Base-by-base conservation (phyloP, 352 stramenopile genomes). In the Phytophthora citricola region DNA sequence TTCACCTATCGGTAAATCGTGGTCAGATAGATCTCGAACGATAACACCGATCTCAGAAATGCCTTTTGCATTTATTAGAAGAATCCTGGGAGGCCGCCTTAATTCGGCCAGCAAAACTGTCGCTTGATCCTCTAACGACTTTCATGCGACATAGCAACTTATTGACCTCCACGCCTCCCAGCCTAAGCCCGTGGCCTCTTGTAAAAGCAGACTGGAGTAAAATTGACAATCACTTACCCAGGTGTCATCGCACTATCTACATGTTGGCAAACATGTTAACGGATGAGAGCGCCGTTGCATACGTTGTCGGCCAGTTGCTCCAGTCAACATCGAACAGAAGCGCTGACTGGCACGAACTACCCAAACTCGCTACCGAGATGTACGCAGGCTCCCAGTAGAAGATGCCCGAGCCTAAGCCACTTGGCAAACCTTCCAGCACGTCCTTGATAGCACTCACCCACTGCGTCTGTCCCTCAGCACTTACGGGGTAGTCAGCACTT, bases 331-430 rank as follows among this genome's bases (percentile, higher is more conserved):
- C 60, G 29, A 75, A 78, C 14, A 78, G 61, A 4, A 78, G 57
- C 2, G 70, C 70, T n/a, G 70, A 78, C 36, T 60, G 40, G 24
- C 70, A 78, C 5, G 66, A 66, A 39, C 70, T 78, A 14, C 70
- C 70, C 3, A 78, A 66, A 32, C 70, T 51, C 8, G 56, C 57
- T 26, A 64, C 62, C 3, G 44, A 54, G 4, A 78, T 38, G 20
- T 63, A 78, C 0, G 60, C 66, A 24, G 70, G 70, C 43, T 78
- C 70, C 70, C 70, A 78, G 66, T 78, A 78, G 52, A 66, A 78
- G 29, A 75, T 64, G 5, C 70, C 70, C 2, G 70, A 54, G 0
- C 66, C 70, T 12, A 78, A 64, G 8, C 26, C 36, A 27, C 57
- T 69, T 5, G 70, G 66, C 22, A 78, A 11, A 6, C 52, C 53